Conservation (phyloP, 2,329 filamentous ascomycete species). For the Ophiostoma piceae region DNA sequence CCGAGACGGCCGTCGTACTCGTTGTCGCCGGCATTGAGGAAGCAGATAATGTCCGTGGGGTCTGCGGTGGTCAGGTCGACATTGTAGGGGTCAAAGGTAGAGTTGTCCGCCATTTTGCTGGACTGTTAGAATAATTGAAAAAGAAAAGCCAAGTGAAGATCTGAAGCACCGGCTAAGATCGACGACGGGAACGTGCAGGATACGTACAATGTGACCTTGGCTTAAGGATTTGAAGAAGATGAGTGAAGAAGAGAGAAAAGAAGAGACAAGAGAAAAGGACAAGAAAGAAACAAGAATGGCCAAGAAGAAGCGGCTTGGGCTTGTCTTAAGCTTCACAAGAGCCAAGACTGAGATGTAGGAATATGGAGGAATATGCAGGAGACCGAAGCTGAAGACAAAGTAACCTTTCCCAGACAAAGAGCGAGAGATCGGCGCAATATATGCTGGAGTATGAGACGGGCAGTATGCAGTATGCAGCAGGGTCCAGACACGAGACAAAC, state of each 20-base stretch:
- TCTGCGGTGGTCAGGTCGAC: constrained; percentile 43
- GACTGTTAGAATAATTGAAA: too few species aligned
- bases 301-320: constrained; percentile 5
- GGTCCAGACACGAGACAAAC: not conserved
- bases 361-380: not conserved
- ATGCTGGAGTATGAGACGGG: not conserved
- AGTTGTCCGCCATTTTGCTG: constrained; percentile 23
- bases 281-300: not conserved
- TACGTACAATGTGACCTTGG: not conserved
- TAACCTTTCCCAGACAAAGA: not conserved
- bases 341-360: not conserved
- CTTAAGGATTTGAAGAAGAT: too few species aligned
- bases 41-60: constrained; percentile 45
- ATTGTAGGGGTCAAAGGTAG: constrained; percentile 37
- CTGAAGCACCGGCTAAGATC: not conserved
- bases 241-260: not conserved
- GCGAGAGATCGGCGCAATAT: constrained; percentile 5
- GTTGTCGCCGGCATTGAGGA: constrained; percentile 41
- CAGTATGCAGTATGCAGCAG: not conserved
- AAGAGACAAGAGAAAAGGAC: not conserved
- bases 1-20: constrained; percentile 57
- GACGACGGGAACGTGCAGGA: not conserved
- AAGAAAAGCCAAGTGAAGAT: not conserved
- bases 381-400: not conserved
- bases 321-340: not conserved